Base-by-base conservation (phyloP, 176 grass and related monocot species). In the Aegilops tauschii region DNA sequence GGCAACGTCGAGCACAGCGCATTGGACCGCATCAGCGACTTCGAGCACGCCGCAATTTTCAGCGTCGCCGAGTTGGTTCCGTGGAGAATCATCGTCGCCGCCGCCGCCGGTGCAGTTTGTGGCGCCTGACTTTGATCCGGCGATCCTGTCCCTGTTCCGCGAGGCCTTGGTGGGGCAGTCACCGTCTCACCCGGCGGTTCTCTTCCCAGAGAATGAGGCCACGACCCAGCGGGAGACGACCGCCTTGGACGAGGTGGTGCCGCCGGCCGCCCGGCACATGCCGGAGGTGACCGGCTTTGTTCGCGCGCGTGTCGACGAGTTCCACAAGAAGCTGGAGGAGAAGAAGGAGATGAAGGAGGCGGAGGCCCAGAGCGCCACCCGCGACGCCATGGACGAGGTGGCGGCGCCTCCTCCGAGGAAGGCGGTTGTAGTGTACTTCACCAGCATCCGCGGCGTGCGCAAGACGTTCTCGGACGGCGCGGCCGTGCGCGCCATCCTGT, bases 381-480 rank as follows among this genome's bases (percentile, higher is more conserved):
- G 12, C 20, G 74, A 25, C 58, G 14, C 8, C 11, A 1, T 6
- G 12, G 79, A 21, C 28, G 36, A 21, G 64, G 54, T 23, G 72
- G 54, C 37, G 61, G 20, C 56, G 56, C 70, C 82, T 37, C 67
- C 80, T 8, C 23, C 32, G 18, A 47, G 78, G 36, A 92, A 87
- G 69, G 52, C 79, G 16, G 88, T 89, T 85, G 88, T 92, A 66
- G 27, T 95, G 1, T 95, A 98, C 87, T 86, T 95, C 86, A 98
- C 96, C 5, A 98, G 96, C 91, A 75, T 98, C 78, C 90, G 96
- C 87, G 83, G 93, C 3, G 88, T 95, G 36, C 90, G 92, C 8
- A 82, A 58, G 82, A 95, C 96, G 31, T 95, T 85, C 64, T 92
- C 92, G 90, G 92, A 98, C 82, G 85, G 96, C 39, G 86, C 83